Base-by-base conservation (phyloP, 2,329 filamentous ascomycete species). In the Whalleya microplaca region DNA sequence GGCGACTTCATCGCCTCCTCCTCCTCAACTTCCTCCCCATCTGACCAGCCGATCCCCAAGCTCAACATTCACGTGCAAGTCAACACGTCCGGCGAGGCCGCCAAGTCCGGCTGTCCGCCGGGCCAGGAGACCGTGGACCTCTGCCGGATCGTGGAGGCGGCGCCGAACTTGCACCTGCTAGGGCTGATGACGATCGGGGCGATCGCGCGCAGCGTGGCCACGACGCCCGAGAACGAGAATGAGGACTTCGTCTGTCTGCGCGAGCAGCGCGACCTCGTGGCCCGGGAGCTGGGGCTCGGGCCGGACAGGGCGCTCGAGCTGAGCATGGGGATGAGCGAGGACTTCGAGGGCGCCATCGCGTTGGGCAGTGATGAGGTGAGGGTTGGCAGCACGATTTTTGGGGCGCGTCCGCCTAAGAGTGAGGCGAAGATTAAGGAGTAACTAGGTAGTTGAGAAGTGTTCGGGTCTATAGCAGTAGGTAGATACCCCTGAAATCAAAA, bases 311-410 rank as follows among this genome's bases (percentile, higher is more conserved):
- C 81, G 58, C 71, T 97, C 66, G 92, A 97, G 78, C 74, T 98
- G 75, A 97, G 93, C 75, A 99, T 99, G 94, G 94, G 94, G 6
- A 99, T 99, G 95, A 97, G 92, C 71, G 87, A 91, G 69, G 95
- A 99, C 74, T 99, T 94, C 73, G 93, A 96, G 78, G 90, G 88
- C 7, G 95, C 95, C 0, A 88, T 98, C 69, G 76, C 75, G 12
- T 78, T 92, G 78, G 95, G 95, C 0, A 97, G 93, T 75, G 82
- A 85, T 65, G 92, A 98, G 80, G 93, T 99, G 5, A 84, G 95
- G 55, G 86, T 99, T 8, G 95, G 95, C 1, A 98, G 92, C 70
- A 94, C 91, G 1, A 96, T 99, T 55, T 99, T 99, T 72, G 95
- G 95, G 1, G 78, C 87, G 69, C 83, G 95, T 69, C 92, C 92